Conservation (phyloP, 2,329 filamentous ascomycete genomes). For the Pseudogymnoascus sp. region DNA sequence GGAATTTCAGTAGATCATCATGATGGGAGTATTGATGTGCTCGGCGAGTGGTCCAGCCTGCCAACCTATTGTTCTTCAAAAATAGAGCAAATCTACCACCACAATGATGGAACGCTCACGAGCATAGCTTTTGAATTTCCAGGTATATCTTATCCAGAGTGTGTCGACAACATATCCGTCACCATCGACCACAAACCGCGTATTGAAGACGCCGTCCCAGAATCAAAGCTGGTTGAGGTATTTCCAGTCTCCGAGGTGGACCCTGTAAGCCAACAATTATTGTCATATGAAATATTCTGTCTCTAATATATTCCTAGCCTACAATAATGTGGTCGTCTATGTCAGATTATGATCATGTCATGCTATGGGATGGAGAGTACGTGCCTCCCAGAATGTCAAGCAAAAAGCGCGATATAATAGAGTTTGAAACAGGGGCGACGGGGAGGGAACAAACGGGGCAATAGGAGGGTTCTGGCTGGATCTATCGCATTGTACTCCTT, state of each 20-base stretch:
- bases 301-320: neutral
- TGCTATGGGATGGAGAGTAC: neutral
- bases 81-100: neutral
- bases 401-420: neutral
- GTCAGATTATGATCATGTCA: neutral
- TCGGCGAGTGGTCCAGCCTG: neutral
- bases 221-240: neutral
- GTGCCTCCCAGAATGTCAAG: neutral
- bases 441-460: neutral
- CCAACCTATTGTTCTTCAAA: neutral
- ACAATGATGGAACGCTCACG: neutral
- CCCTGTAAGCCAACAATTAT: neutral
- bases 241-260: neutral
- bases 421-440: neutral
- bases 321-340: slow-evolving; percentile 4
- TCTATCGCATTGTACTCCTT: neutral
- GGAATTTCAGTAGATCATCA: slow-evolving; percentile 5
- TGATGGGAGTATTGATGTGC: slow-evolving; percentile 5
- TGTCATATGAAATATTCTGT: neutral
- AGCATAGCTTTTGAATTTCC: slow-evolving; percentile 4
- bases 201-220: neutral
- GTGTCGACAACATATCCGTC: neutral
- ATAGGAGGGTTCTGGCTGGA: neutral
- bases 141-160: neutral
- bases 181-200: neutral